phyloP scores from a whole-genome alignment of 2,329 filamentous ascomycete genomes.

The Venturia aucupariae region DNA sequence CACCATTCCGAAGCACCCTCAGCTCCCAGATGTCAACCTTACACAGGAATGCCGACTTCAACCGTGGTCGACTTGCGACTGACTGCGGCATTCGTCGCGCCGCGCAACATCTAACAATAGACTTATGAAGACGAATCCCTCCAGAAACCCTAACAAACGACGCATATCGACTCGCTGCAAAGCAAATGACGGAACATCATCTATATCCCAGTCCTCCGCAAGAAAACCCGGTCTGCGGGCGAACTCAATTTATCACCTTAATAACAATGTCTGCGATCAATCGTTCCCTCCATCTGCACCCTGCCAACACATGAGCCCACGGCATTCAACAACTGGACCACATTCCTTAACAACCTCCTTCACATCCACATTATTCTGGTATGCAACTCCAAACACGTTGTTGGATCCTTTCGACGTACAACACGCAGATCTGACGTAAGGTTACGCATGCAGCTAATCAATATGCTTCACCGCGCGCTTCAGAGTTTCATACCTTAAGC shows the following conservation, averaged over 20 bases:
- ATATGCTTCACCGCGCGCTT: neutral
- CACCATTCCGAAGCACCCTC: neutral
- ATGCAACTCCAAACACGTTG: neutral
- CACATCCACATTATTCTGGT: no score
- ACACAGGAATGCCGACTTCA: neutral
- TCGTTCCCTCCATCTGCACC: neutral
- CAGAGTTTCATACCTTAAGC: neutral
- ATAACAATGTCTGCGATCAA: neutral
- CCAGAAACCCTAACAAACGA: neutral
- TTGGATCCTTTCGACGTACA: neutral
- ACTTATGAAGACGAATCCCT: neutral
- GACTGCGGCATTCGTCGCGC: neutral
- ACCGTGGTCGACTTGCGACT: neutral
- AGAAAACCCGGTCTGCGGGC: neutral
- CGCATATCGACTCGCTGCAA: neutral
- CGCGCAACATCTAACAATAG: neutral
- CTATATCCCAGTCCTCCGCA: neutral
- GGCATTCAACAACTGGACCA: no score
- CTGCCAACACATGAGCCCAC: neutral
- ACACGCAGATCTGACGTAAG: neutral
- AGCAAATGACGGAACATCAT: neutral
- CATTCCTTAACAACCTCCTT: no score
- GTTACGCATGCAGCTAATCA: neutral
- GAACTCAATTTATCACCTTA: neutral
- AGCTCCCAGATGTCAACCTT: neutral